These are phyloP conservation scores for Simmondsia chinensis DNA, from an alignment of 148 eudicot genomes.

Conservation along the genomic window DNA sequence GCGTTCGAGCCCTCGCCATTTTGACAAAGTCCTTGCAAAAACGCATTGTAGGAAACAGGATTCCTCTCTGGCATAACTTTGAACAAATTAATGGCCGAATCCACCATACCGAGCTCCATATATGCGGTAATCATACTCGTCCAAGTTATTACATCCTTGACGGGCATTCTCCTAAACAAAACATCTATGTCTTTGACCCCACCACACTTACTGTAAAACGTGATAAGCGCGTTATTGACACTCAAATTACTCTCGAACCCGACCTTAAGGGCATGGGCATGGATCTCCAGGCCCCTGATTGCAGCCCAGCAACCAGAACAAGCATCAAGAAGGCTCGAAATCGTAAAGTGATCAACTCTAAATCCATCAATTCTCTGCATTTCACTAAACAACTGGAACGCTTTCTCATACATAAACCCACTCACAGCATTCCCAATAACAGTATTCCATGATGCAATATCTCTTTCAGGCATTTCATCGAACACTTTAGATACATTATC, in stretches of 20 bases:
- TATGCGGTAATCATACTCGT: conserved; percentile 65
- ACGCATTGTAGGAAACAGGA: conserved; percentile 54
- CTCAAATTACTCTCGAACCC: conserved; percentile 45
- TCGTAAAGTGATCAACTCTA: conserved; percentile 43
- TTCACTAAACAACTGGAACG: conserved; percentile 40
- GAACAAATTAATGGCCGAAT: conserved; percentile 50
- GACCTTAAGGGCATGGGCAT: conserved; percentile 43
- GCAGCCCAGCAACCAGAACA: conserved; percentile 32
- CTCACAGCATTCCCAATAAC: conserved; percentile 41
- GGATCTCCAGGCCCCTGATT: conserved; percentile 43
- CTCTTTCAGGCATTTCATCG: conserved; percentile 59
- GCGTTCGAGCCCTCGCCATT: conserved; percentile 48
- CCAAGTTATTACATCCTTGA: conserved; percentile 67
- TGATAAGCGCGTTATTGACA: conserved; percentile 60
- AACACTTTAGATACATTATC: conserved; percentile 42
- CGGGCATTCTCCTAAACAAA: conserved; percentile 52
- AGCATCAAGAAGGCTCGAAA: conserved; percentile 58
- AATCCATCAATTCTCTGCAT: conserved; percentile 36
- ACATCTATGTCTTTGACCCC: conserved; percentile 34
- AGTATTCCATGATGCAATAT: conserved; percentile 81
- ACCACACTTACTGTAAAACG: conserved; percentile 63
- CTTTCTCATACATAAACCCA: conserved; percentile 39
- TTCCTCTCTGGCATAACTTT: conserved; percentile 61
- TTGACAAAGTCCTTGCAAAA: conserved; percentile 63
- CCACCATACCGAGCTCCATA: conserved; percentile 71